A percentile compares a stretch with the other conserved stretches of the same genome.
Conservation (phyloP, 495 filamentous ascomycete species). For the Trichoderma erinaceum region DNA sequence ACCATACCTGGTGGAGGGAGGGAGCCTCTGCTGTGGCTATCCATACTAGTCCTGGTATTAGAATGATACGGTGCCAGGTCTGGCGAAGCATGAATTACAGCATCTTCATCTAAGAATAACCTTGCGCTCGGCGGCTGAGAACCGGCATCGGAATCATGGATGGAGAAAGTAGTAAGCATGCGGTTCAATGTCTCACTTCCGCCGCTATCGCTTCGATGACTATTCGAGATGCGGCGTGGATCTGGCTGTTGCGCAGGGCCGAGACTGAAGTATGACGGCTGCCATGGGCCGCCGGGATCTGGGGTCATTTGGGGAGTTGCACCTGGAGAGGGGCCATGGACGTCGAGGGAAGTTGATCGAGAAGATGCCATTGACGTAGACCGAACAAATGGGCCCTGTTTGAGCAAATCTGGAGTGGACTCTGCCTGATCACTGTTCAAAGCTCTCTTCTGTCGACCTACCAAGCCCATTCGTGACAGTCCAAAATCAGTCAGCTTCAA, state of each 20-base stretch:
- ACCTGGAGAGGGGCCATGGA: constrained; percentile 73
- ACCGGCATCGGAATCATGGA: constrained; percentile 53
- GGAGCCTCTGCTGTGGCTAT: constrained; percentile 31
- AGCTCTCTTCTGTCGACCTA: constrained; percentile 91
- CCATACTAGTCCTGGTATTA: constrained; percentile 48
- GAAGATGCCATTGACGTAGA: constrained; percentile 84
- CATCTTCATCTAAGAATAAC: constrained; percentile 50
- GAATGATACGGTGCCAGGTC: constrained; percentile 60
- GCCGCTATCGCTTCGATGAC: constrained; percentile 84
- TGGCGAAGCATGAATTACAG: constrained; percentile 61
- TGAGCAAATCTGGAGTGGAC: constrained; percentile 80
- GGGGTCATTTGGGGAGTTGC: constrained; percentile 86
- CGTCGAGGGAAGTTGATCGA: constrained; percentile 91
- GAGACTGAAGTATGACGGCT: constrained; percentile 92
- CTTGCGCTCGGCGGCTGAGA: constrained; percentile 44
- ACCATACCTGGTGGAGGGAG: constrained; percentile 72
- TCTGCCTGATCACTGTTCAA: constrained; percentile 71
- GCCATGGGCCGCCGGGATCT: constrained; percentile 46
- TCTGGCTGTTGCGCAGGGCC: constrained; percentile 57
- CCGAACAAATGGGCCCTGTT: constrained; percentile 83
- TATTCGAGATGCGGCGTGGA: constrained; percentile 70
- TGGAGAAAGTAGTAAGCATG: constrained; percentile 77
- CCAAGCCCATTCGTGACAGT: constrained; percentile 91
- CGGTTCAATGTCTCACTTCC: constrained; percentile 78
- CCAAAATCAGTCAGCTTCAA: constrained; percentile 97